Base-by-base conservation (phyloP, 192 early-diverging fungal genomes). In the Polychytrium aggregatum region DNA sequence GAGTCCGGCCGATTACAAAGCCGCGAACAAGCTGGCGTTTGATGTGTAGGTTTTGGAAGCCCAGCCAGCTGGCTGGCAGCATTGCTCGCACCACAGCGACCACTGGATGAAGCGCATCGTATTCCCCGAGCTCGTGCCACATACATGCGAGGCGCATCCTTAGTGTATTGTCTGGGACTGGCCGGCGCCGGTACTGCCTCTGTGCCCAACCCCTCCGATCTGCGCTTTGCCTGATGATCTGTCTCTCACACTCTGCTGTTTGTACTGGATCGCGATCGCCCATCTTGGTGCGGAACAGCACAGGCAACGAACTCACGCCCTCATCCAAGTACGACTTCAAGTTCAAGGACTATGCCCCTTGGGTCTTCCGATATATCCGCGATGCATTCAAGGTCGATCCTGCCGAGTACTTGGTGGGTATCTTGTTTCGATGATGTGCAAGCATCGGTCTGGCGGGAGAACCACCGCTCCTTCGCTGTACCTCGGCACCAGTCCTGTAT, bases 331-430 rank as follows among this genome's bases (percentile, higher is more conserved):
- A 97, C 68, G 92, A 97, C 56, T 99, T 96, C 63, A 97, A 97
- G 69, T 99, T 97, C 64, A 99, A 99, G 59, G 96, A 99, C 64
- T 97, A 97, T 56, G 87, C 90, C 10, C 96, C 93, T 1, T 93
- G 90, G 90, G 88, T 93, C 7, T 99, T 99, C 59, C 82, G 90
- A 26, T 64, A 78, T 54, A 77, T 99, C 47, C 71, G 96, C 31
- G 85, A 92, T 44, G 73, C 71, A 6, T 95, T 93, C 63, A 71
- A 82, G 26, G 82, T 97, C 26, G 87, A 94, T 60, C 73, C 92
- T 16, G 82, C 84, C 20, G 92, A 99, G 50, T 99, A 99, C 59
- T 60, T 97, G 63, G 86, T 88, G 68, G 48, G 67, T 45, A 2
- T 56, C 11, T 31, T n/a, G 5, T 2, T 11, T 4, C 1, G 16